These are phyloP conservation scores for Penicillium alfredii DNA, from an alignment of 495 filamentous ascomycete species.

Conservation along the genomic window DNA sequence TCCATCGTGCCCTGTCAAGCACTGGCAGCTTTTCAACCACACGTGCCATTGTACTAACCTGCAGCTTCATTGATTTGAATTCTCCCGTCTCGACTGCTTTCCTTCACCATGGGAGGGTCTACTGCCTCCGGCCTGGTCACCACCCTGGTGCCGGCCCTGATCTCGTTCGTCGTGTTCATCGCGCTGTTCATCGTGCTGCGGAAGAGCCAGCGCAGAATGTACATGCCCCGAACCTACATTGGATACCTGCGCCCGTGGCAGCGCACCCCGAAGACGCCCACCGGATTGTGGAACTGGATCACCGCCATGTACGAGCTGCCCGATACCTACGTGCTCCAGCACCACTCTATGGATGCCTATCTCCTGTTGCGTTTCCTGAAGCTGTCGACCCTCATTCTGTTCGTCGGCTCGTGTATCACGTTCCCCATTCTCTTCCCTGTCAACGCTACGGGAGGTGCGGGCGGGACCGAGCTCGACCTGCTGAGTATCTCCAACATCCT, in stretches of 20 bases:
- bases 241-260: slow-evolving; percentile 63
- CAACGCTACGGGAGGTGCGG: slow-evolving; percentile 65
- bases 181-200: slow-evolving; percentile 75
- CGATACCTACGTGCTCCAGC: slow-evolving; percentile 78
- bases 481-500: slow-evolving; percentile 70
- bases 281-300: slow-evolving; percentile 71
- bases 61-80: not conserved
- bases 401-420: slow-evolving; percentile 74
- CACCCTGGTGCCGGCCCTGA: slow-evolving; percentile 57
- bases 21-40: not conserved
- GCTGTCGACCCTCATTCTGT: slow-evolving; percentile 62
- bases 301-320: slow-evolving; percentile 68
- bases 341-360: slow-evolving; percentile 85
- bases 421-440: slow-evolving; percentile 84
- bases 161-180: slow-evolving; percentile 55
- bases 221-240: slow-evolving; percentile 84
- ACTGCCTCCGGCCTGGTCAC: slow-evolving; percentile 56
- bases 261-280: slow-evolving; percentile 61
- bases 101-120: slow-evolving; percentile 30
- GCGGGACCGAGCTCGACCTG: slow-evolving; percentile 64
- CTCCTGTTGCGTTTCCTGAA: slow-evolving; percentile 82
- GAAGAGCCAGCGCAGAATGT: slow-evolving; percentile 63
- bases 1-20: not conserved
- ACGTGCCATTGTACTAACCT: not conserved
- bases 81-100: not conserved